These are phyloP conservation scores for Aureobasidium pullulans DNA, from an alignment of 2,329 filamentous ascomycete species.

Conservation along the genomic window DNA sequence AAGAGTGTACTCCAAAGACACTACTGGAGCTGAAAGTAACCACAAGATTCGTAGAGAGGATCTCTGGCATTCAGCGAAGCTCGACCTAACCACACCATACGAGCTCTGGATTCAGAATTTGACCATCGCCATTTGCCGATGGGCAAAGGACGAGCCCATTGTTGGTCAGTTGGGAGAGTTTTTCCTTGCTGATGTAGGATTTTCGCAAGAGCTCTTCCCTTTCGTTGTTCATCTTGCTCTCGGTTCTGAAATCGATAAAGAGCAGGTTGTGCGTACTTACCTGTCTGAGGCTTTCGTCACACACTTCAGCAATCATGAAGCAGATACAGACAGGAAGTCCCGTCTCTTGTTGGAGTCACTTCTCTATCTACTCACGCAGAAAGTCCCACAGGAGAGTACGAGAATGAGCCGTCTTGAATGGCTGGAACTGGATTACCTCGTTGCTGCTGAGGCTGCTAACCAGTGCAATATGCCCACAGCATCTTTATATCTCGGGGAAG, in stretches of 20 bases:
- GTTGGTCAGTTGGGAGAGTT: constrained; percentile 51
- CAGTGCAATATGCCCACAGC: constrained; percentile 80
- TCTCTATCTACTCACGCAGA: constrained; percentile 80
- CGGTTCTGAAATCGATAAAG: constrained; percentile 56
- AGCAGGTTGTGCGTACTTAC: constrained; percentile 50
- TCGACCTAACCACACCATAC: constrained; percentile 13
- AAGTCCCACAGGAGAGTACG: constrained; percentile 65
- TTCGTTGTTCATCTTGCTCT: constrained; percentile 81
- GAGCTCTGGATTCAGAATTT: constrained; percentile 22
- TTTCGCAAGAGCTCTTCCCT: constrained; percentile 12
- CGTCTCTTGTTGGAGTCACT: constrained; percentile 70
- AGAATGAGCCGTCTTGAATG: constrained; percentile 72
- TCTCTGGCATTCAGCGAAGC: constrained; percentile 18
- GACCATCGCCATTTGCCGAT: constrained; percentile 37
- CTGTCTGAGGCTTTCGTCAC: constrained; percentile 59
- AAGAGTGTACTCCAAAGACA: constrained; percentile 22
- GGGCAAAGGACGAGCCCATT: constrained; percentile 56
- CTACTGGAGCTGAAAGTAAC: neutral
- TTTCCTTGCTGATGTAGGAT: neutral
- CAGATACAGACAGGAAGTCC: constrained; percentile 52
- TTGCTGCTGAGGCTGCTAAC: constrained; percentile 64
- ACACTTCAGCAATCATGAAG: constrained; percentile 50
- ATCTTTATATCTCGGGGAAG: constrained; percentile 75
- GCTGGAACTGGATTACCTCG: constrained; percentile 73
- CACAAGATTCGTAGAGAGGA: constrained; percentile 8